These are phyloP conservation scores for Syzygium malaccense DNA, from an alignment of 441 rosid species.

Conservation along the genomic window DNA sequence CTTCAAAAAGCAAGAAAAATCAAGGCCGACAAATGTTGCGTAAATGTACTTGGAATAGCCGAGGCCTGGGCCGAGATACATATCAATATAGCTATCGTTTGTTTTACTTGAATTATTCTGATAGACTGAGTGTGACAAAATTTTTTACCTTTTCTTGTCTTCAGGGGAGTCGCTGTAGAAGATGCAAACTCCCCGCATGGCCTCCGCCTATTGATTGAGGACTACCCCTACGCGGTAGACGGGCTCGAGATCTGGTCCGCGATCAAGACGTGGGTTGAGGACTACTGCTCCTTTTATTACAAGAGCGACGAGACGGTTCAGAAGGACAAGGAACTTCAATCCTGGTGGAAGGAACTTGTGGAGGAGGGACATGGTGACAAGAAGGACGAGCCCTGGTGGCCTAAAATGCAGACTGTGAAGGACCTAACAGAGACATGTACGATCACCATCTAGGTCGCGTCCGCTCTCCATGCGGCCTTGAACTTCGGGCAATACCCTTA, in stretches of 20 bases:
- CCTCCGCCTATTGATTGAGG: constrained; percentile 54
- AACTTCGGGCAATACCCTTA: constrained; percentile 14
- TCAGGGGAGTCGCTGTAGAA: constrained; percentile 80
- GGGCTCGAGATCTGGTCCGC: constrained; percentile 26
- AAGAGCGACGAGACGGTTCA: not conserved
- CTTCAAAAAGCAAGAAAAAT: not conserved
- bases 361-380: constrained; percentile 11
- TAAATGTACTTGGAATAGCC: not conserved
- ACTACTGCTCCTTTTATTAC: constrained; percentile 12
- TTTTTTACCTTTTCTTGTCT: not conserved
- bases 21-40: not conserved
- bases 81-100: not conserved
- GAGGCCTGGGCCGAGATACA: not conserved
- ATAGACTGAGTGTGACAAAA: not conserved
- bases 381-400: constrained; percentile 16
- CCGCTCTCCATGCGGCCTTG: constrained; percentile 11
- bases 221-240: constrained; percentile 78
- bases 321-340: constrained; percentile 3
- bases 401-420: constrained; percentile 4
- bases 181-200: constrained; percentile 59
- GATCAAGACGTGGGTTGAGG: constrained; percentile 13
- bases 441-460: constrained; percentile 5
- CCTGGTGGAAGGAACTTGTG: constrained; percentile 14
- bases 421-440: constrained; percentile 5
- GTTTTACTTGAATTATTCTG: not conserved